Conservation (phyloP, 1,139 yeast species). For the Geotrichum armillariae region DNA sequence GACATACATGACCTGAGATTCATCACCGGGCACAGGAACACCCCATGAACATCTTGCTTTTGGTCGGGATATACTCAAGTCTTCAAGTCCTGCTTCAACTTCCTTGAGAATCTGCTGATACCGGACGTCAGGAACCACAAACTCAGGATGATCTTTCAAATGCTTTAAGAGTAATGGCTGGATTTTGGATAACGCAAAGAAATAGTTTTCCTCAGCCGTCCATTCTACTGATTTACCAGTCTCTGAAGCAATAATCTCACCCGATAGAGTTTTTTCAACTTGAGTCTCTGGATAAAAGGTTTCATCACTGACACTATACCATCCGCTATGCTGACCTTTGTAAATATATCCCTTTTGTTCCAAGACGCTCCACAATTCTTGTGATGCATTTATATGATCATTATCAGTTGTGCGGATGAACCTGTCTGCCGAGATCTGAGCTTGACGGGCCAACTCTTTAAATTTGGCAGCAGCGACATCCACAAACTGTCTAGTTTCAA, state of each 20-base stretch:
- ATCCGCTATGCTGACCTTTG: constrained; percentile 82
- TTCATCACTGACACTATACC: constrained; percentile 95
- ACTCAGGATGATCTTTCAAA: constrained; percentile 48
- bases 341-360: constrained; percentile 65
- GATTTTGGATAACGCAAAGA: constrained; percentile 69
- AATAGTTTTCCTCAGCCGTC: constrained; percentile 83
- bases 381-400: constrained; percentile 70
- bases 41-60: constrained; percentile 82
- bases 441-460: constrained; percentile 54
- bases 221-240: constrained; percentile 72
- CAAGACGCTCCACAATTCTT: constrained; percentile 66
- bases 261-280: constrained; percentile 52
- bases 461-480: constrained; percentile 69
- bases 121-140: constrained; percentile 64
- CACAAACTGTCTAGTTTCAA: constrained; percentile 66
- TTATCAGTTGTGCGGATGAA: constrained; percentile 89
- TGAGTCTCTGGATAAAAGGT: constrained; percentile 88
- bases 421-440: constrained; percentile 63
- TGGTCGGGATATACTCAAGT: constrained; percentile 86
- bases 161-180: constrained; percentile 53
- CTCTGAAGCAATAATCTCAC: constrained; percentile 60
- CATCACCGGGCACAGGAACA: constrained; percentile 80
- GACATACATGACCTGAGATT: constrained; percentile 79
- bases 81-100: constrained; percentile 53
- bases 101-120: constrained; percentile 59